phyloP scores from a whole-genome alignment of 352 stramenopile genomes.

The Globisporangium canariense region DNA sequence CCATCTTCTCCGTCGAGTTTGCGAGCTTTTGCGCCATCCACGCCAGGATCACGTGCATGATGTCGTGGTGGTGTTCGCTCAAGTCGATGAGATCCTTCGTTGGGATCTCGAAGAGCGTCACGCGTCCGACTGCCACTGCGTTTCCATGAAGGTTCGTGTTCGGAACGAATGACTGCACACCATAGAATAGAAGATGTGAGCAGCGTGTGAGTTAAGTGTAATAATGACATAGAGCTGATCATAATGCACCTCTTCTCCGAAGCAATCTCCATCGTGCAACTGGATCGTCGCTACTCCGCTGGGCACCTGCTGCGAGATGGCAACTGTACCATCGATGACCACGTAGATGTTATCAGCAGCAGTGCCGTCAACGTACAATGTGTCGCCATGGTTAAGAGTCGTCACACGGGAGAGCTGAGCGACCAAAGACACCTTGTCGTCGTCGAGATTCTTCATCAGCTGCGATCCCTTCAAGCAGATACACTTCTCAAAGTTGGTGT shows the following conservation, averaged over 20 bases:
- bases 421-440: slow-evolving; percentile 79
- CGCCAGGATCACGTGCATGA: slow-evolving; percentile 81
- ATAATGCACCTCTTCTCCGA: slow-evolving; percentile 69
- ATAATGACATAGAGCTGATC: slow-evolving; percentile 11
- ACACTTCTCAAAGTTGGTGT: slow-evolving; percentile 83
- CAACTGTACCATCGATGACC: slow-evolving; percentile 68
- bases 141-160: slow-evolving; percentile 40
- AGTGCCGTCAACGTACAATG: slow-evolving; percentile 46
- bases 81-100: slow-evolving; percentile 76
- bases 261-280: slow-evolving; percentile 67
- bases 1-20: slow-evolving; percentile 61
- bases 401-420: slow-evolving; percentile 69
- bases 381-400: slow-evolving; percentile 48
- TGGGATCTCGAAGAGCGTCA: slow-evolving; percentile 71
- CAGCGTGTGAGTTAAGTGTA: neutral
- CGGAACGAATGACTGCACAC: slow-evolving; percentile 63
- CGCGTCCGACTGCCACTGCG: slow-evolving; percentile 45
- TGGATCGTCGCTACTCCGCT: slow-evolving; percentile 31
- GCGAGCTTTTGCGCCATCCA: slow-evolving; percentile 76
- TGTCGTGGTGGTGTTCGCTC: slow-evolving; percentile 74
- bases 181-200: neutral
- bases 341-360: slow-evolving; percentile 56
- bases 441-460: slow-evolving; percentile 79
- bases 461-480: slow-evolving; percentile 82
- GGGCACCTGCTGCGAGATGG: slow-evolving; percentile 29